Conservation (phyloP, 1,139 yeast genomes). For the Yamadazyma jaroonii region DNA sequence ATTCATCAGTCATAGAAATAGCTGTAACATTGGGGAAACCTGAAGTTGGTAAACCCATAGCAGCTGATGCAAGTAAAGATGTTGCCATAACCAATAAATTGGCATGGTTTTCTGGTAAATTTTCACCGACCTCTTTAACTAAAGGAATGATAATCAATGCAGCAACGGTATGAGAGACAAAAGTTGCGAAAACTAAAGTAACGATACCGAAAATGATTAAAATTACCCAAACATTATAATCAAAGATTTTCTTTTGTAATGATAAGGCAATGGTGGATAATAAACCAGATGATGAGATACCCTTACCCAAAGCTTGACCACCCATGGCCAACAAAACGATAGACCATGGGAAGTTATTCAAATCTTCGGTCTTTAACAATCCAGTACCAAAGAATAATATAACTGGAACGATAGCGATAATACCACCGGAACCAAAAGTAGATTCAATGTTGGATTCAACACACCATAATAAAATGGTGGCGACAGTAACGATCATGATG, state of each 20-base stretch:
- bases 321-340: conserved; percentile 95
- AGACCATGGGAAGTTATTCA: conserved; percentile 92
- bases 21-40: conserved; percentile 98
- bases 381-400: conserved; percentile 87
- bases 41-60: conserved; percentile 95
- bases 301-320: conserved; percentile 90
- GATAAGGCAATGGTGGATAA: conserved; percentile 71
- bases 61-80: conserved; percentile 82
- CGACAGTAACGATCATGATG: conserved; percentile 60
- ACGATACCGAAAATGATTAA: conserved; percentile 74
- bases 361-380: conserved; percentile 75
- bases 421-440: conserved; percentile 85
- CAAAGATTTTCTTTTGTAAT: conserved; percentile 59
- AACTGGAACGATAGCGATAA: conserved; percentile 81
- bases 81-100: conserved; percentile 76
- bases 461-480: conserved; percentile 86
- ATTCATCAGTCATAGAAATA: conserved; percentile 84
- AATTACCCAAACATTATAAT: conserved; percentile 65
- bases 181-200: conserved; percentile 81
- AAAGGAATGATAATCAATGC: conserved; percentile 87
- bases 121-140: conserved; percentile 80
- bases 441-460: conserved; percentile 61
- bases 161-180: conserved; percentile 94
- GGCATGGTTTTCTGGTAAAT: conserved; percentile 70
- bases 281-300: conserved; percentile 84